A percentile compares a stretch with the other conserved stretches of the same genome.
phyloP scores from a whole-genome alignment of 257 asterid species.

The Salvia splendens region DNA sequence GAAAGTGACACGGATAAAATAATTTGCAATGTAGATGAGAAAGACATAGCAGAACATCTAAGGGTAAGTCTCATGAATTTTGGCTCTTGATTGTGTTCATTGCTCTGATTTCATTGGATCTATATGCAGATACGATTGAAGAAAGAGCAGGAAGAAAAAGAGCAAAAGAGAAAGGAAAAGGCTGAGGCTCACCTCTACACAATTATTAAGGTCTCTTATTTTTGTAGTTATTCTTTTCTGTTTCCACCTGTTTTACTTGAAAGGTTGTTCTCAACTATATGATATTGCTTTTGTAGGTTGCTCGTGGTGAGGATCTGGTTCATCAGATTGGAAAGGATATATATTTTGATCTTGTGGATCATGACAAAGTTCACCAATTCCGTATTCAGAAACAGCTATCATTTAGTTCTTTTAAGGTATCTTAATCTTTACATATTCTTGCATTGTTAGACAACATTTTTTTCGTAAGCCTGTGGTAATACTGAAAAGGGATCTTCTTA shows the following conservation, averaged over 20 bases:
- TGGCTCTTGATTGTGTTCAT: constrained; percentile 21
- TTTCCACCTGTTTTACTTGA: constrained; percentile 18
- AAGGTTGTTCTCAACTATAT: constrained; percentile 9
- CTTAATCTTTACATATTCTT: constrained; percentile 10
- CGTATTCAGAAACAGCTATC: constrained; percentile 79
- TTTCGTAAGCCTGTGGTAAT: background rate
- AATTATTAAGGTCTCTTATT: constrained; percentile 60
- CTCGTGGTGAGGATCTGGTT: constrained; percentile 71
- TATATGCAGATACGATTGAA: constrained; percentile 62
- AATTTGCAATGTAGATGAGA: constrained; percentile 79
- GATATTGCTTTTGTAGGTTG: constrained; percentile 52
- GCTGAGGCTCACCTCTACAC: constrained; percentile 89
- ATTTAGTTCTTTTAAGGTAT: constrained; percentile 73
- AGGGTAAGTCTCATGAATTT: constrained; percentile 51
- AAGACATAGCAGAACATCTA: constrained; percentile 81
- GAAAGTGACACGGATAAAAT: constrained; percentile 76
- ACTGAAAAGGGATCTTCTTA: constrained; percentile 2
- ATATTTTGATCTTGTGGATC: constrained; percentile 90
- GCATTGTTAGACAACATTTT: constrained; percentile 21
- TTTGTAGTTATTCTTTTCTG: constrained; percentile 15
- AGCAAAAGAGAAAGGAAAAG: constrained; percentile 72
- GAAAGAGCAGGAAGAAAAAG: constrained; percentile 83
- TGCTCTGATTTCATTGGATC: constrained; percentile 26
- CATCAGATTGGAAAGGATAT: constrained; percentile 81
- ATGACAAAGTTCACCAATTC: constrained; percentile 75